Percentiles rank a stretch among this genome's conserved stretches.
phyloP scores from a whole-genome alignment of 225 moss, liverwort and hornwort genomes.

The Polytrichum formosum region DNA sequence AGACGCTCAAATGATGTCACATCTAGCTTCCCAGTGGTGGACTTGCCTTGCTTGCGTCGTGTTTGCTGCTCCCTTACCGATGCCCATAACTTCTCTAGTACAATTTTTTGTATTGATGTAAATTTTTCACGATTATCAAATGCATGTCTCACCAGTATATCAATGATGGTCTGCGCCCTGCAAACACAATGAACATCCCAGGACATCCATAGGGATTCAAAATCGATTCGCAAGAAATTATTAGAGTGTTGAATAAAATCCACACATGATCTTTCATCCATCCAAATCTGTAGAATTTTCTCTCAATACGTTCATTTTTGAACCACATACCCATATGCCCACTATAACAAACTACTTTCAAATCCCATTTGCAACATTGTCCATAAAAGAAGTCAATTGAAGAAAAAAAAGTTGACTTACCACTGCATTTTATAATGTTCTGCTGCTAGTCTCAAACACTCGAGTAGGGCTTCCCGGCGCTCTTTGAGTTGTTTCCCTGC shows the following conservation, averaged over 20 bases:
- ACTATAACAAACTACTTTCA: too few species aligned
- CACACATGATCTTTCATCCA: too few species aligned
- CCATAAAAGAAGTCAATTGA: too few species aligned
- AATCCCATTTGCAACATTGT: too few species aligned
- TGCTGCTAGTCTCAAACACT: conserved; percentile 77
- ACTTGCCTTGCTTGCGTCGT: conserved; percentile 78
- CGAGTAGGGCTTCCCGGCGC: conserved; percentile 68
- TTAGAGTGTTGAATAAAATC: too few species aligned
- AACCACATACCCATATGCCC: too few species aligned
- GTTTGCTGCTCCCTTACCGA: conserved; percentile 81
- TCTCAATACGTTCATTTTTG: too few species aligned
- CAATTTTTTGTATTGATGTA: conserved; percentile 45
- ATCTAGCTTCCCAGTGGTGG: conserved; percentile 79
- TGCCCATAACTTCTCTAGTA: conserved; percentile 70
- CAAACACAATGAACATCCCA: conserved; percentile 15
- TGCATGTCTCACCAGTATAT: conserved; percentile 84
- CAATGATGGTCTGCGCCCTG: conserved; percentile 97
- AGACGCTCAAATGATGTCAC: conserved; percentile 86
- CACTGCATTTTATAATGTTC: conserved; percentile 71
- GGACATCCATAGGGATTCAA: background rate
- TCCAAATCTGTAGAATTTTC: too few species aligned
- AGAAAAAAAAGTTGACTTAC: conserved; percentile 30
- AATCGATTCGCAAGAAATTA: too few species aligned
- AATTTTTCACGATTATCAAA: conserved; percentile 68
- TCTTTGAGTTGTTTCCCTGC: conserved; percentile 57